phyloP scores from a whole-genome alignment of 192 early-diverging fungal species.

The Gaertneriomyces sp. region DNA sequence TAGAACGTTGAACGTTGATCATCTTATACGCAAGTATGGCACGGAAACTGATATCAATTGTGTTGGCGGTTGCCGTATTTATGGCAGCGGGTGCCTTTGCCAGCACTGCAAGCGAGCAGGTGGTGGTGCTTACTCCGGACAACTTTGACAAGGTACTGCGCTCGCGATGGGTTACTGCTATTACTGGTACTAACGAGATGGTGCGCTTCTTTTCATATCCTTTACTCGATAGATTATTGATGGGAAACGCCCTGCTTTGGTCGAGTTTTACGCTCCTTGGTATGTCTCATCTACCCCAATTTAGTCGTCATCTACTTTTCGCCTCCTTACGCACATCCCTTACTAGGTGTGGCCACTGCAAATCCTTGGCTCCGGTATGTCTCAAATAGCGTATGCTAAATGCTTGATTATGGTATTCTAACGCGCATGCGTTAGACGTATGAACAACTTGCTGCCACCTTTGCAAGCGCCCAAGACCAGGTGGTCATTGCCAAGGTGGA shows the following conservation, averaged over 20 bases:
- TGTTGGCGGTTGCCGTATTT: too few relatives aligned
- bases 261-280: slow-evolving; percentile 86
- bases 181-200: background rate
- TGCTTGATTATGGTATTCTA: background rate
- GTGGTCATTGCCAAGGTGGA: slow-evolving; percentile 82
- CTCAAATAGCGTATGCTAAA: slow-evolving; percentile 1
- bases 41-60: too few relatives aligned
- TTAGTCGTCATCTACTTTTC: background rate
- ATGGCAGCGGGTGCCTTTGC: too few relatives aligned
- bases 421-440: slow-evolving; percentile 47
- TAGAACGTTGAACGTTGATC: too few relatives aligned
- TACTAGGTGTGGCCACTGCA: background rate
- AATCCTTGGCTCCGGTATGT: slow-evolving; percentile 45
- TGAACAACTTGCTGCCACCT: slow-evolving; percentile 76
- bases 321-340: background rate
- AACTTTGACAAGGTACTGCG: slow-evolving; percentile 55
- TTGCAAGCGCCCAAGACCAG: slow-evolving; percentile 62
- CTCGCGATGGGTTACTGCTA: background rate
- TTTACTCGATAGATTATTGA: slow-evolving; percentile 44
- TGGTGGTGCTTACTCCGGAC: slow-evolving; percentile 49
- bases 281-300: slow-evolving; percentile 77
- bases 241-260: slow-evolving; percentile 70
- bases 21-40: too few relatives aligned
- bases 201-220: background rate
- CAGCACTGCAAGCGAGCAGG: slow-evolving; percentile 27